Conservation (phyloP, 345 rosid genomes). For the Salix dunnii region DNA sequence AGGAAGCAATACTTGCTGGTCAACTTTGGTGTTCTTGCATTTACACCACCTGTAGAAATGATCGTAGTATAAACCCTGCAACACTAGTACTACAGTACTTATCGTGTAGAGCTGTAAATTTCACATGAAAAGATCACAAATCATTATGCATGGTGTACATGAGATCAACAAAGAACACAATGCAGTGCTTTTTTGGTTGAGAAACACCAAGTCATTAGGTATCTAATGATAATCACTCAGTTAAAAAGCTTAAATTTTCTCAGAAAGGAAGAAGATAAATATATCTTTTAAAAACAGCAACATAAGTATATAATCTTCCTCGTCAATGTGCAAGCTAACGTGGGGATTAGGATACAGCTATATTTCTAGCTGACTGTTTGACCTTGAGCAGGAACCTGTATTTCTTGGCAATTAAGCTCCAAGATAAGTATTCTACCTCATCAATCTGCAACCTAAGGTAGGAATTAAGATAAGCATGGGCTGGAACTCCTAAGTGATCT, state of each 20-base stretch:
- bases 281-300: no score
- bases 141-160: no score
- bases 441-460: no score
- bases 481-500: neutral
- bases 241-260: no score
- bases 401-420: no score
- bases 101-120: slow-evolving; percentile 64
- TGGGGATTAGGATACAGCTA: neutral
- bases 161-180: neutral
- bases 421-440: no score
- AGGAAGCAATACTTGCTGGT: slow-evolving; percentile 30
- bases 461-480: neutral
- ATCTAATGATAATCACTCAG: no score
- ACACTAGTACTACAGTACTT: slow-evolving; percentile 68
- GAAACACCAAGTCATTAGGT: no score
- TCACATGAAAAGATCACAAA: neutral
- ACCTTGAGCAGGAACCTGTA: no score
- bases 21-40: slow-evolving; percentile 20
- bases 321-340: neutral
- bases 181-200: neutral
- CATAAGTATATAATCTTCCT: no score
- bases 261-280: no score
- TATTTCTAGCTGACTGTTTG: no score
- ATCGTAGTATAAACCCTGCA: slow-evolving; percentile 81
- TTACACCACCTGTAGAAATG: slow-evolving; percentile 46